Base-by-base conservation (phyloP, 2,329 filamentous ascomycete species). In the Colletotrichum sp. region DNA sequence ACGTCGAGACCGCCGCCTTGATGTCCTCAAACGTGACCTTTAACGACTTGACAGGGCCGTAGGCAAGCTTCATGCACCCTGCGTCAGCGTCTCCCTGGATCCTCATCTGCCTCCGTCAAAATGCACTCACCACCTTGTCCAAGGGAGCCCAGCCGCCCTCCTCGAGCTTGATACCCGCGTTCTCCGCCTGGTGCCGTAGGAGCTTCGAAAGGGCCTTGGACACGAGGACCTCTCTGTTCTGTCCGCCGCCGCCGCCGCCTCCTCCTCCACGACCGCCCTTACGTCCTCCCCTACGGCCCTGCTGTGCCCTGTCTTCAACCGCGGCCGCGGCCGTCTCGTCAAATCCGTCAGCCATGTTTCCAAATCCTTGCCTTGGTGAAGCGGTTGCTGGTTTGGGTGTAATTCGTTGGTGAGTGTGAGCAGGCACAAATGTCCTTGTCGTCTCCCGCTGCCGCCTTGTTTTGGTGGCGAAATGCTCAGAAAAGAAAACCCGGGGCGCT, bases 21-120 rank as follows among this genome's bases (percentile, higher is more conserved):
- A 99, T 89, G 79, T 98, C 96, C 4, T 88, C 86, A 73, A 98
- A 90, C 1, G 93, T 94, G n/a, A 94, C 91, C 77, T 94, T 89
- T 12, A 98, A 88, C 6, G 91, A 92, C 77, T 91, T 91, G 71
- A 98, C 80, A 10, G 90, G 89, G 1, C 85, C 87, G 87, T 89
- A 92, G 76, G 85, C 83, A 59, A 92, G 85, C 89, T 91, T 72
- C 30, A 59, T 26, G 13, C n/a, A 21, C n/a, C 18, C 21, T 21
- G 5, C 21, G 21, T 59, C 24, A 60, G 57, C 26, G 30, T 21
- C 26, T 60, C 28, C 36, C 36, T 18, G 36, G 3, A 18, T 39
- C 3, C 3, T 9, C 36, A 16, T 0, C 36, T 18, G 57, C 26
- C 34, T 8, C 21, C 65, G n/a, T 59, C 63, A 39, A 18, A 30